Percentiles rank a stretch among this genome's conserved stretches.
Conservation (phyloP, 176 grass and related monocot species). For the Musa schizocarpa region DNA sequence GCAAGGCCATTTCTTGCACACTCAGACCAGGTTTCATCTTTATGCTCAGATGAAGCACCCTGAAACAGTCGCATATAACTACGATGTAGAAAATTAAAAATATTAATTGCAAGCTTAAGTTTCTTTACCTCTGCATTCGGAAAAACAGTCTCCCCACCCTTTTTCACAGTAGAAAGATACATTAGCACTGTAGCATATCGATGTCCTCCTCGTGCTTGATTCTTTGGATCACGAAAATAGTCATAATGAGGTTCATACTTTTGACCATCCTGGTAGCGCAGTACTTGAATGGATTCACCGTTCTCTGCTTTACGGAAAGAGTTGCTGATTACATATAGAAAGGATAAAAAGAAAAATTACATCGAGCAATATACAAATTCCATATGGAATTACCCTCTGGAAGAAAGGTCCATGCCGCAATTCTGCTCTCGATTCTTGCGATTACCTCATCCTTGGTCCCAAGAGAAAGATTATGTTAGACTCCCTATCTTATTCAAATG, state of each 20-base stretch:
- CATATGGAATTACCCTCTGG: slow-evolving; percentile 1
- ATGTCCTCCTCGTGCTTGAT: not conserved
- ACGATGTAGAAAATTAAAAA: no score
- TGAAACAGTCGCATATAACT: not conserved
- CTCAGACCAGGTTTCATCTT: slow-evolving; percentile 14
- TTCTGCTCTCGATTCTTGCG: slow-evolving; percentile 16
- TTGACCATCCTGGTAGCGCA: slow-evolving; percentile 4
- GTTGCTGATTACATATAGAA: no score
- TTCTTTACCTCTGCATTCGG: slow-evolving; percentile 1
- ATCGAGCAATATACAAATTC: not conserved
- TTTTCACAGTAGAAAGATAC: slow-evolving; percentile 11
- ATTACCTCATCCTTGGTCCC: slow-evolving; percentile 7
- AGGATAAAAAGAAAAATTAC: not conserved
- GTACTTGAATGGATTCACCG: slow-evolving; percentile 9
- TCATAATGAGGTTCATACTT: slow-evolving; percentile 4
- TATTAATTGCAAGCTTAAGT: not conserved
- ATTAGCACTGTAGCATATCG: slow-evolving; percentile 1
- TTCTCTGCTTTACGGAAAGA: not conserved
- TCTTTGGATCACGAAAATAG: not conserved
- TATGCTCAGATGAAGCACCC: not conserved
- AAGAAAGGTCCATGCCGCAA: slow-evolving; percentile 19
- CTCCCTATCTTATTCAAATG: not conserved
- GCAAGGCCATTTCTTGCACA: slow-evolving; percentile 10
- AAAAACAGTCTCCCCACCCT: slow-evolving; percentile 16
- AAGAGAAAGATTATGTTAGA: not conserved